Percentiles rank a stretch among this genome's conserved stretches.
These are phyloP conservation scores for Phytophthora uliginosa DNA, from an alignment of 352 stramenopile genomes.

Conservation along the genomic window DNA sequence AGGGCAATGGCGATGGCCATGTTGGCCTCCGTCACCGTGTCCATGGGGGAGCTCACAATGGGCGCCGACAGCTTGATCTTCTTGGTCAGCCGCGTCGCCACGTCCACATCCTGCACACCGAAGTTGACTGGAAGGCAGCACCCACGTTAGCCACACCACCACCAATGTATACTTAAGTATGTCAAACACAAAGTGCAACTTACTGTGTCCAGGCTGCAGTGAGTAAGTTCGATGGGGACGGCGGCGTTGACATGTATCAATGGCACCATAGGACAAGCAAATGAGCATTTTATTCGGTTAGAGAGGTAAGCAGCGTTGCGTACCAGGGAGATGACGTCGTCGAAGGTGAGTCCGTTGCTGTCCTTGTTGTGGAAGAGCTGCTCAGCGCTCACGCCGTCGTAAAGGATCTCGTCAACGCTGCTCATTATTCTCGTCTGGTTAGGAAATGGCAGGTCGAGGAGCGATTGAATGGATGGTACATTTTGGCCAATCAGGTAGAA, in stretches of 20 bases:
- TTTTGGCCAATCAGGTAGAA: conserved; percentile 26
- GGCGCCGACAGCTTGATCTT: conserved; percentile 96
- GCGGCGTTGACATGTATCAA: conserved; percentile 1
- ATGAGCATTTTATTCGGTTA: conserved; percentile 10
- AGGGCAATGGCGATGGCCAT: conserved; percentile 99
- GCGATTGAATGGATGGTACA: conserved; percentile 10
- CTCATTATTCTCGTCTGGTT: conserved; percentile 15
- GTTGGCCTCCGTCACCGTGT: conserved; percentile 98
- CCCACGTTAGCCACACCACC: not conserved
- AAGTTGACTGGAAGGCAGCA: conserved; percentile 87
- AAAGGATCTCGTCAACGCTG: conserved; percentile 47
- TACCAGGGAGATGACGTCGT: conserved; percentile 90
- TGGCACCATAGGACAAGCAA: conserved; percentile 6
- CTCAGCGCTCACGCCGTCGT: conserved; percentile 76
- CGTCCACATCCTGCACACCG: conserved; percentile 93
- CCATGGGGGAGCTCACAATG: conserved; percentile 99
- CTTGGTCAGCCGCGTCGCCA: conserved; percentile 89
- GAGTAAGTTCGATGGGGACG: not conserved
- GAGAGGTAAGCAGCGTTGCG: conserved; percentile 7
- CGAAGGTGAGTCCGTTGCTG: conserved; percentile 81
- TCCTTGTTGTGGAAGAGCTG: conserved; percentile 81
- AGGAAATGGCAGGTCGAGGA: conserved; percentile 18
- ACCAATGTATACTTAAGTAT: not conserved
- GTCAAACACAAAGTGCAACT: conserved; percentile 22
- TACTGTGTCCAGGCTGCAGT: conserved; percentile 74